Percentiles rank a stretch among this genome's conserved stretches.
These are phyloP conservation scores for Oxyria digyna DNA, from an alignment of 148 eudicot species.

Conservation along the genomic window DNA sequence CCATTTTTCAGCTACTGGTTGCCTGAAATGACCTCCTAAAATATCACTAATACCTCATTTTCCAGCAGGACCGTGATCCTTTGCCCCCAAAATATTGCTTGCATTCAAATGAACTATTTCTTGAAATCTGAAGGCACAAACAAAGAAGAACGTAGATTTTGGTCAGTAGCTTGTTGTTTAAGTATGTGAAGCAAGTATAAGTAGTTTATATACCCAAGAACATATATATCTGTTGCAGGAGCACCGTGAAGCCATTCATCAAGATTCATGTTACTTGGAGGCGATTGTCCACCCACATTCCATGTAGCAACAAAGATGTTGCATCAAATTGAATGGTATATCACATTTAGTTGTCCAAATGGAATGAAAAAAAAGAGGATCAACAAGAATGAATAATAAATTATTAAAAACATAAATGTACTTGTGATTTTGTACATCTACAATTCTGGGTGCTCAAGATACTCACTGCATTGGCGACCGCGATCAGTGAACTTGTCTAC, in stretches of 20 bases:
- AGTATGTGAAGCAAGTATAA: too few relatives aligned
- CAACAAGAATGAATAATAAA: neutral
- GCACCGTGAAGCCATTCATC: too few relatives aligned
- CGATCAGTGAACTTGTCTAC: too few relatives aligned
- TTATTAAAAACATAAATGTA: slow-evolving; percentile 14
- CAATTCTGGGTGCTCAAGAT: slow-evolving; percentile 92
- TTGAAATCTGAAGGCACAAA: too few relatives aligned
- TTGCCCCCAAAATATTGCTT: too few relatives aligned
- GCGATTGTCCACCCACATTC: slow-evolving; percentile 96
- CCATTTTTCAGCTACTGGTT: slow-evolving; percentile 39
- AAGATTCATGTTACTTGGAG: too few relatives aligned
- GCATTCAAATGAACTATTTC: too few relatives aligned
- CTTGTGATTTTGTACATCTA: slow-evolving; percentile 93
- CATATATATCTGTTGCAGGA: slow-evolving; percentile 92
- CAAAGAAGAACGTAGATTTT: slow-evolving; percentile 10
- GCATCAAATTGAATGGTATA: neutral
- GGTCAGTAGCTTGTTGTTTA: too few relatives aligned
- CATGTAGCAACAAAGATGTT: slow-evolving; percentile 74
- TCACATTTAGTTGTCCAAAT: neutral
- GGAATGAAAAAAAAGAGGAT: neutral
- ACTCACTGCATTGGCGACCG: slow-evolving; percentile 18
- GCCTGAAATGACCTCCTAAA: slow-evolving; percentile 78
- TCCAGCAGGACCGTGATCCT: slow-evolving; percentile 90
- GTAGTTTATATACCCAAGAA: slow-evolving; percentile 86
- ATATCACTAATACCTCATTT: too few relatives aligned